Percentiles rank a stretch among this genome's conserved stretches.
phyloP scores from a whole-genome alignment of 2,329 filamentous ascomycete genomes.

The Aspergillus awamori region DNA sequence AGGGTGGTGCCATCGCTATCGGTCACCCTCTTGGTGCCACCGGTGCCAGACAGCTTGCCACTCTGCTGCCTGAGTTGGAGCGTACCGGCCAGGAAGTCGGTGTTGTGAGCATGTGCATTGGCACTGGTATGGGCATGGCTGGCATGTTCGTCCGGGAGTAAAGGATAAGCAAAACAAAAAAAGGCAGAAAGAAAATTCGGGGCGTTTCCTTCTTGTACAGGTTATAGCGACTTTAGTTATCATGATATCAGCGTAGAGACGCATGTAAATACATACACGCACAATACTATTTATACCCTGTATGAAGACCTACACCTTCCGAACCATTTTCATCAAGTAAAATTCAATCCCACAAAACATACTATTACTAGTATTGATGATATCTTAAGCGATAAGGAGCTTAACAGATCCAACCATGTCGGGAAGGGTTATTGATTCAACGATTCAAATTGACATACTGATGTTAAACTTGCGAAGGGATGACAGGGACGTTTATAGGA shows the following conservation, averaged over 20 bases:
- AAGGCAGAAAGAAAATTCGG: neutral
- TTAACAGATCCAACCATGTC: too few species aligned
- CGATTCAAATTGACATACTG: too few species aligned
- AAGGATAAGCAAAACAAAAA: constrained; percentile 3
- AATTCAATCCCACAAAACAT: too few species aligned
- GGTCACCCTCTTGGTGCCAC: constrained; percentile 91
- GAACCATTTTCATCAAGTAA: too few species aligned
- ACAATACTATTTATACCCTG: too few species aligned
- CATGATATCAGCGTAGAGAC: constrained; percentile 26
- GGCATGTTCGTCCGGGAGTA: constrained; percentile 68
- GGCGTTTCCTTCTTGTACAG: constrained; percentile 10
- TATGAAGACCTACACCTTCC: too few species aligned
- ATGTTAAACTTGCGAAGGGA: too few species aligned
- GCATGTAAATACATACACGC: constrained; percentile 18
- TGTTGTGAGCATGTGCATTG: constrained; percentile 88
- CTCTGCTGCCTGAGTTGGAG: constrained; percentile 70
- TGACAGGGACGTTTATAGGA: too few species aligned
- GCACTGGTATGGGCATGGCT: constrained; percentile 78
- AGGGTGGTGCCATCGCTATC: constrained; percentile 91
- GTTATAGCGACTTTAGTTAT: constrained; percentile 12
- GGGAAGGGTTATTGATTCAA: too few species aligned
- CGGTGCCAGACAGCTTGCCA: constrained; percentile 77
- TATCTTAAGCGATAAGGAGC: too few species aligned
- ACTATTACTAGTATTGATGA: too few species aligned
- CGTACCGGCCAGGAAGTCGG: constrained; percentile 72